A percentile compares a stretch with the other conserved stretches of the same genome.
phyloP scores from a whole-genome alignment of 2,329 filamentous ascomycete species.

The Fusarium pseudonygamai region DNA sequence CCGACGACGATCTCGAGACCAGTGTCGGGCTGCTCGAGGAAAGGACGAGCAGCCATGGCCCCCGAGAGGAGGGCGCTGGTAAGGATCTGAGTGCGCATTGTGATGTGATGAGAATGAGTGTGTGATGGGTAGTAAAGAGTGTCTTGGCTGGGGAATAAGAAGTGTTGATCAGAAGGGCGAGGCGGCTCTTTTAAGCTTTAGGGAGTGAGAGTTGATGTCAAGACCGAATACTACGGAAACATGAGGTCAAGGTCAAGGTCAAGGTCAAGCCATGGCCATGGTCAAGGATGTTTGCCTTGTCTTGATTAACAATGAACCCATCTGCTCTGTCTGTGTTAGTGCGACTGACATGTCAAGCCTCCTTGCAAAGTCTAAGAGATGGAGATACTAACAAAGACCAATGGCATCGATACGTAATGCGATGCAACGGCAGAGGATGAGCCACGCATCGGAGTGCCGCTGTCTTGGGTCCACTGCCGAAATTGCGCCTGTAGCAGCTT shows the following conservation, averaged over 20 bases:
- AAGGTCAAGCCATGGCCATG: not conserved
- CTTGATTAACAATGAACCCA: not conserved
- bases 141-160: conserved; percentile 5
- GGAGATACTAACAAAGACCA: not conserved
- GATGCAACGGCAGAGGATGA: conserved; percentile 14
- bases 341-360: not conserved
- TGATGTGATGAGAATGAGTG: conserved; percentile 14
- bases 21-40: conserved; percentile 57
- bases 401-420: conserved; percentile 13
- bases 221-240: not conserved
- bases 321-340: not conserved
- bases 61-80: conserved; percentile 46
- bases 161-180: conserved; percentile 1
- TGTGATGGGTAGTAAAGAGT: conserved; percentile 3
- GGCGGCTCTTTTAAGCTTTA: conserved; percentile 33
- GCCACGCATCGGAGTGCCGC: conserved; percentile 4
- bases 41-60: conserved; percentile 54
- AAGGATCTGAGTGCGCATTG: conserved; percentile 39
- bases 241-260: not conserved
- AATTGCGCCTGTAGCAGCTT: conserved; percentile 32
- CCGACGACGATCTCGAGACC: conserved; percentile 53
- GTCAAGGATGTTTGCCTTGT: not conserved
- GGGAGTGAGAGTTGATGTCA: not conserved
- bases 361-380: conserved; percentile 12
- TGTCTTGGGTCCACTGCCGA: conserved; percentile 33